Evolutionary conservation across 495 filamentous ascomycete genomes (phyloP).

Genomic region (Penicillium bovifimosum): DNA sequence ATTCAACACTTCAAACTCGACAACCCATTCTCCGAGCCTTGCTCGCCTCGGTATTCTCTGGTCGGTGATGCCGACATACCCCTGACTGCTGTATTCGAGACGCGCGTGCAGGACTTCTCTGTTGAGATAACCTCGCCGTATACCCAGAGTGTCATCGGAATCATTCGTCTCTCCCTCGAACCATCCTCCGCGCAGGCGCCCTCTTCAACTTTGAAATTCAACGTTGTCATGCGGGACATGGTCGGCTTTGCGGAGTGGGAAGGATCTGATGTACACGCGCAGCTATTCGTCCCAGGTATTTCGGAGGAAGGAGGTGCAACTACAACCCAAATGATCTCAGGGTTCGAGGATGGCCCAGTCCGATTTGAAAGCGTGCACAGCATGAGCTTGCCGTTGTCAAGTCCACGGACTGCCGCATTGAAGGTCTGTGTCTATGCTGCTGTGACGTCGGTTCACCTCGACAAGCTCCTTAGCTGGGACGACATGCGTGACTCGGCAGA

Average conservation of each 20-base stretch:
- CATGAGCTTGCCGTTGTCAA: conserved; percentile 91
- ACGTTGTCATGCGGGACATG: conserved; percentile 97
- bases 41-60: conserved; percentile 85
- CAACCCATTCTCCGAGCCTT: conserved; percentile 80
- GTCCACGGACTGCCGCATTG: conserved; percentile 65
- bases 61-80: conserved; percentile 94
- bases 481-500: conserved; percentile 76
- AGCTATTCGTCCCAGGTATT: conserved; percentile 88
- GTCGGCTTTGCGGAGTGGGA: conserved; percentile 93
- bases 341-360: conserved; percentile 91
- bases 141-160: conserved; percentile 80
- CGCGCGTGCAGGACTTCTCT: conserved; percentile 87
- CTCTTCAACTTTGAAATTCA: conserved; percentile 91
- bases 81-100: conserved; percentile 89
- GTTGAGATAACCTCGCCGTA: conserved; percentile 90
- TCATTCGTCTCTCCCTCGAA: conserved; percentile 84
- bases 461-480: conserved; percentile 98
- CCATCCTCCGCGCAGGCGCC: conserved; percentile 92
- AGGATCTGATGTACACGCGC: conserved; percentile 91
- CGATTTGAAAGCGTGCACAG: conserved; percentile 97
- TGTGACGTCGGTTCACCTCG: conserved; percentile 88
- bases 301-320: conserved; percentile 89
- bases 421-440: conserved; percentile 92
- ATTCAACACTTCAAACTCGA: conserved; percentile 59
- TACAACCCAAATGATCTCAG: conserved; percentile 89